phyloP scores from a whole-genome alignment of 805 yeast species.

The Metschnikowia koreensis region DNA sequence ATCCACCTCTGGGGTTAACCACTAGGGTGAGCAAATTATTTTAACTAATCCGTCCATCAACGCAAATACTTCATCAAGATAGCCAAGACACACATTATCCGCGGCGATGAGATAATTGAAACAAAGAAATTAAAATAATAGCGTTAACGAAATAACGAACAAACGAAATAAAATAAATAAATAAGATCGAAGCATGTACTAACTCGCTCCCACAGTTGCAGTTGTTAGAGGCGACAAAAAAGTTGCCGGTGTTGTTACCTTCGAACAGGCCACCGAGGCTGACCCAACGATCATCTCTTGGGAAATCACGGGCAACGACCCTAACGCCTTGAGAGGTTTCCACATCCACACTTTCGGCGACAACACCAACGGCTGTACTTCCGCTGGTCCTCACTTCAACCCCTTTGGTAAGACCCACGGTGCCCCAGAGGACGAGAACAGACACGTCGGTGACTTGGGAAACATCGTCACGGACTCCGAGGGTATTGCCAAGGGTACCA shows the following conservation, averaged over 20 bases:
- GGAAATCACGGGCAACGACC: slow-evolving; percentile 85
- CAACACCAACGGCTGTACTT: slow-evolving; percentile 98
- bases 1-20: slow-evolving; percentile 7
- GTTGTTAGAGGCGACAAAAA: slow-evolving; percentile 93
- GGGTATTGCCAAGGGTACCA: slow-evolving; percentile 90
- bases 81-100: background rate
- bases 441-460: slow-evolving; percentile 97
- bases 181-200: slow-evolving; percentile 11
- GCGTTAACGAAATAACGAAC: background rate
- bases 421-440: slow-evolving; percentile 75
- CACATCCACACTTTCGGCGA: slow-evolving; percentile 98
- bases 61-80: background rate
- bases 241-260: slow-evolving; percentile 82
- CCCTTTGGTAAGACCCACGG: slow-evolving; percentile 89
- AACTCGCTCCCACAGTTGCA: slow-evolving; percentile 59
- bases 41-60: slow-evolving; percentile 7
- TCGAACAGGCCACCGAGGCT: slow-evolving; percentile 76
- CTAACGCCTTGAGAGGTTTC: slow-evolving; percentile 93
- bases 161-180: background rate
- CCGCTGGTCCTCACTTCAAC: slow-evolving; percentile 97
- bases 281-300: slow-evolving; percentile 84
- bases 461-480: slow-evolving; percentile 82
- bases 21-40: slow-evolving; percentile 17
- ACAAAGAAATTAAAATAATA: background rate
- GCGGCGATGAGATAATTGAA: background rate